Evolutionary conservation across 2,329 filamentous ascomycete genomes (phyloP).

Genomic region (Arthrobotrys megalospora): DNA sequence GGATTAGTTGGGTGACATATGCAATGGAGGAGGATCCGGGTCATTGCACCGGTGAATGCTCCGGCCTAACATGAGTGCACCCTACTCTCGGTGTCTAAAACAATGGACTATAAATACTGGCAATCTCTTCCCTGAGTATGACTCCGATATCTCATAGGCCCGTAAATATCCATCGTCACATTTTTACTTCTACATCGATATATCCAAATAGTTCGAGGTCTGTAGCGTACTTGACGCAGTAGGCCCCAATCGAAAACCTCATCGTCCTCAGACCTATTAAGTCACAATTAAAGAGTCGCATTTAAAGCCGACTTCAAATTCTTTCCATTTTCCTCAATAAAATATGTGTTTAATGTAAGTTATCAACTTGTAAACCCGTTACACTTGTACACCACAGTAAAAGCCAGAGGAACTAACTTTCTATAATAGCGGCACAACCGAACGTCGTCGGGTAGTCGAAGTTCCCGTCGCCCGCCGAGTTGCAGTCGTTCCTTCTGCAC

Average conservation of each 20-base stretch:
- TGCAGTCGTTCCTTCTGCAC: conserved; percentile 17
- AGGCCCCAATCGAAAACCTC: not conserved
- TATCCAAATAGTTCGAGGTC: not conserved
- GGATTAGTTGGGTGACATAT: conserved; percentile 18
- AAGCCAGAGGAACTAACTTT: not conserved
- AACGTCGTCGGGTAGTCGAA: conserved; percentile 39
- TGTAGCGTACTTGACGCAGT: not conserved
- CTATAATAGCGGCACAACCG: conserved; percentile 35
- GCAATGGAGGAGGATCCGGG: conserved; percentile 24
- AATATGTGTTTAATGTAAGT: conserved; percentile 58
- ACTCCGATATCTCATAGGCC: not conserved
- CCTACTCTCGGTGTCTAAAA: not conserved
- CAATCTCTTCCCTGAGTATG: not conserved
- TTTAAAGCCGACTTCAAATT: not conserved
- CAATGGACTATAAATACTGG: conserved; percentile 1
- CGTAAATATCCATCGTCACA: not conserved
- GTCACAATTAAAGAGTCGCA: not conserved
- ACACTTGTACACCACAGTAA: not conserved
- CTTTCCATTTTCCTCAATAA: not conserved
- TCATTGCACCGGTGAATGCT: conserved; percentile 3
- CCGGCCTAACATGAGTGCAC: not conserved
- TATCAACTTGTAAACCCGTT: not conserved
- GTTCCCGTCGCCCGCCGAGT: conserved; percentile 55
- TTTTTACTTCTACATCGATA: not conserved
- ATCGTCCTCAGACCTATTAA: not conserved